Base-by-base conservation (phyloP, 2,329 filamentous ascomycete genomes). In the Stagonosporopsis tanaceti region DNA sequence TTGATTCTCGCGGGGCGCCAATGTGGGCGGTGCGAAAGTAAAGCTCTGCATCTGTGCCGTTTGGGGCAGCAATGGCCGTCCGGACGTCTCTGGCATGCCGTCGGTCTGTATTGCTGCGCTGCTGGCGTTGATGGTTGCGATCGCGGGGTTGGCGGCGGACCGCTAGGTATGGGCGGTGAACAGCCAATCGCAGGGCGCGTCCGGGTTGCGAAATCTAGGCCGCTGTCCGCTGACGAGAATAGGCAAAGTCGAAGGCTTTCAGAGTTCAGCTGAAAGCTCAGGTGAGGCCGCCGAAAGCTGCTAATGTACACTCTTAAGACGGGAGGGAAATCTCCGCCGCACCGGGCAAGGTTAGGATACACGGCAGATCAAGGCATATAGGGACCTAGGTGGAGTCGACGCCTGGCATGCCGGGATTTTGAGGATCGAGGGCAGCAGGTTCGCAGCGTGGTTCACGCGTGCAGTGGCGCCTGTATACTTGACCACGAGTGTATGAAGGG, bases 41-140 rank as follows among this genome's bases (percentile, higher is more conserved):
- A 92, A 94, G 69, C 85, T 87, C 75, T 89, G 88, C 86, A 93
- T 88, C 72, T 87, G 85, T 42, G 84, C 82, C 73, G 82, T 88
- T 73, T 90, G 88, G 34, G 87, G 87, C 73, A 90, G 77, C 64
- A 89, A 81, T 73, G 84, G 85, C 71, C 87, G 83, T 66, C 83
- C 82, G 55, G 83, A 80, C 60, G 84, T 82, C 75, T 90, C 87
- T 78, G 87, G 84, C 87, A 90, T 89, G 34, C 39, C 60, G 60
- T 61, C 51, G 47, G 48, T 59, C 46, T 51, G 47, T 48, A 52
- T 25, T 48, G 50, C 32, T 44, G 54, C 50, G 47, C 51, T 64
- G 51, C 57, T 55, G 58, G 59, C 55, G 62, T 54, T 51, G 60
- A 38, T 67, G 63, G 63, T 63, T 59, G 65, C 60, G 57, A 66